These are phyloP conservation scores for Coemansia sp. DNA, from an alignment of 192 early-diverging fungal species.

Conservation along the genomic window DNA sequence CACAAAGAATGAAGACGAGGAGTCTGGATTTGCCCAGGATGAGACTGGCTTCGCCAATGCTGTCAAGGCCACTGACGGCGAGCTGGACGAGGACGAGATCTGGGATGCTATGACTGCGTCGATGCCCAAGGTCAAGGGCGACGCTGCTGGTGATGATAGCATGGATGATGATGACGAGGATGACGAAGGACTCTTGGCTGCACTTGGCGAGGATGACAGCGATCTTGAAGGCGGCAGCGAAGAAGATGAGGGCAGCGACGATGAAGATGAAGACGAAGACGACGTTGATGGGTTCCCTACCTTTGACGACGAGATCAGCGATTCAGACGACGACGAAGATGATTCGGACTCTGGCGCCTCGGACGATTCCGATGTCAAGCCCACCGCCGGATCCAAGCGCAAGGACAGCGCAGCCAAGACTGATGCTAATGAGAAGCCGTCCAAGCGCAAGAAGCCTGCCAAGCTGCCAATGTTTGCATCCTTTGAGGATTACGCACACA, in stretches of 20 bases:
- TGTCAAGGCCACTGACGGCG: slow-evolving; percentile 27
- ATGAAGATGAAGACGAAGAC: slow-evolving; percentile 48
- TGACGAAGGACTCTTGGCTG: slow-evolving; percentile 50
- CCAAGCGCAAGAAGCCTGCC: slow-evolving; percentile 56
- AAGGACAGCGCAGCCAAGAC: slow-evolving; percentile 30
- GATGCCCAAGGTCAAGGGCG: slow-evolving; percentile 56
- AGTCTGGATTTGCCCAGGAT: slow-evolving; percentile 43
- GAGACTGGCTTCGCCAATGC: slow-evolving; percentile 45
- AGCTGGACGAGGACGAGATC: slow-evolving; percentile 78
- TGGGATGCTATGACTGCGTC: slow-evolving; percentile 82
- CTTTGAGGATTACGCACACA: slow-evolving; percentile 65
- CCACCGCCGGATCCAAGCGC: slow-evolving; percentile 29
- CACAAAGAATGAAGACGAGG: slow-evolving; percentile 48
- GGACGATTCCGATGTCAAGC: slow-evolving; percentile 22
- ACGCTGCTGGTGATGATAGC: slow-evolving; percentile 54
- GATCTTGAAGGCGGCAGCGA: slow-evolving; percentile 24
- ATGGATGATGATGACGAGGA: slow-evolving; percentile 48
- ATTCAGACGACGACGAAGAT: slow-evolving; percentile 54
- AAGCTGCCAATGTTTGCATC: slow-evolving; percentile 65
- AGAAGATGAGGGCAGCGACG: slow-evolving; percentile 49
- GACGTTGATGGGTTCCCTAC: slow-evolving; percentile 53
- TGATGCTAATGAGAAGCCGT: slow-evolving; percentile 8
- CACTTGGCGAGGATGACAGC: slow-evolving; percentile 35
- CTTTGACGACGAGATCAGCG: slow-evolving; percentile 55
- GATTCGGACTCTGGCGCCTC: slow-evolving; percentile 51